phyloP scores from a whole-genome alignment of 139 green algal genomes.

The Closterium sp. region DNA sequence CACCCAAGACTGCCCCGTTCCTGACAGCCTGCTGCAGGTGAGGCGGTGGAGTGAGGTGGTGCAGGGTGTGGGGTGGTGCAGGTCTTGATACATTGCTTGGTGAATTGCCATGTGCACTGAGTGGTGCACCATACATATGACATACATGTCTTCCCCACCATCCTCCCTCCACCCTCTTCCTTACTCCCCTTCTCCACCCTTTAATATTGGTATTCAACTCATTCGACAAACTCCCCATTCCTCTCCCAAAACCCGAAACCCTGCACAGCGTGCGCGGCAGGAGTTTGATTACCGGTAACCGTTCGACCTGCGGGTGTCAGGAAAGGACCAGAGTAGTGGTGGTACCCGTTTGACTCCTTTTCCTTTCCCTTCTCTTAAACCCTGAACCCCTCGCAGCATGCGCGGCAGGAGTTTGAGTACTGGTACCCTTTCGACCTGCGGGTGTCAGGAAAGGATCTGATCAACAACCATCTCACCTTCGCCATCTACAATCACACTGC shows the following conservation, averaged over 20 bases:
- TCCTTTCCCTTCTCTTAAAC: background rate
- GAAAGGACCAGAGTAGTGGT: slow-evolving; percentile 97
- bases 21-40: slow-evolving; percentile 56
- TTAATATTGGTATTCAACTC: background rate
- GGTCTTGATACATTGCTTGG: too few species aligned
- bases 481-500: slow-evolving; percentile 95
- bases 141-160: too few species aligned
- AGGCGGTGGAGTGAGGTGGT: too few species aligned
- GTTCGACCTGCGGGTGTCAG: slow-evolving; percentile 88
- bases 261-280: slow-evolving; percentile 55
- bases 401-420: slow-evolving; percentile 90
- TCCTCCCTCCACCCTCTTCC: background rate
- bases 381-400: slow-evolving; percentile 27
- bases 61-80: too few species aligned
- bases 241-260: background rate
- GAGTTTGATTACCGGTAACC: slow-evolving; percentile 99
- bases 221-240: too few species aligned
- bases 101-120: too few species aligned
- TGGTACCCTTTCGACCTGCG: slow-evolving; percentile 99
- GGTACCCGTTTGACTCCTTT: slow-evolving; percentile 90
- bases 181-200: background rate
- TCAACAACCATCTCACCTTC: slow-evolving; percentile 99
- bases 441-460: slow-evolving; percentile 91
- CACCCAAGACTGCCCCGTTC: slow-evolving; percentile 63
- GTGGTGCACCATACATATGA: too few species aligned